Evolutionary conservation across 2,329 filamentous ascomycete genomes (phyloP), one percentile per base, ranked within the genome.

Genomic region (Juglanconis oblonga): DNA sequence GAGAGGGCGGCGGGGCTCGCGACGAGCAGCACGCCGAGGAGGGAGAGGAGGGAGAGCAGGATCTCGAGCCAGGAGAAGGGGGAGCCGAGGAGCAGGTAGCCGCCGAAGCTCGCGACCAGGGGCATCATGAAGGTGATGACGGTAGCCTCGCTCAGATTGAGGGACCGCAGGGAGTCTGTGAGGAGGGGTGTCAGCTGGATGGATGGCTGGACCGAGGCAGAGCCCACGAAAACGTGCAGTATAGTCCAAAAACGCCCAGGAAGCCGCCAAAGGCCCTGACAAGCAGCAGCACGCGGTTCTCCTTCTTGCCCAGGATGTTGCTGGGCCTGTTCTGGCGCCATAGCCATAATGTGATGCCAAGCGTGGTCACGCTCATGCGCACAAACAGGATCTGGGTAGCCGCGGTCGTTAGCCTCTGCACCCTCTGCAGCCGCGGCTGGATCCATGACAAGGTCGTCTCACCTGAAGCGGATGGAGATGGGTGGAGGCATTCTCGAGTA

Each of bases 81-180:
- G 32, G 29, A 45, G 8, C 49, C 40, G 5, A 58, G 49, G 5
- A 58, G 49, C n/a, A 58, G 40, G 33, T 52, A 38, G 38, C 55
- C 48, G 10, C 38, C 49, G 8, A 58, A 52, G 13, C 48, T 35
- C 1, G 55, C 55, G 7, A 51, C 55, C 9, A 58, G 49, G 32
- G 55, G 55, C 38, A 51, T 58, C 55, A 52, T 58, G 17, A 58
- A 58, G 4, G 55, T 58, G 40, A 58, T 58, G 17, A 58, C 55
- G 4, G 55, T 52, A 2, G 55, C 55, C n/a, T 58, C 55, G 55
- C 38, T 47, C n/a, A 58, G 49, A 13, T 38, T 58, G 31, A 58
- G 40, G 13, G 47, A 58, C 29, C 40, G 29, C 6, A 58, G 32
- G 7, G 55, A 58, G 13, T 58, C 55, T 58, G 29, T 14, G 29